Evolutionary conservation across 106 monocot genomes (phyloP), one percentile per base, ranked within the genome.

Genomic region (Alisma plantagoaquatica): DNA sequence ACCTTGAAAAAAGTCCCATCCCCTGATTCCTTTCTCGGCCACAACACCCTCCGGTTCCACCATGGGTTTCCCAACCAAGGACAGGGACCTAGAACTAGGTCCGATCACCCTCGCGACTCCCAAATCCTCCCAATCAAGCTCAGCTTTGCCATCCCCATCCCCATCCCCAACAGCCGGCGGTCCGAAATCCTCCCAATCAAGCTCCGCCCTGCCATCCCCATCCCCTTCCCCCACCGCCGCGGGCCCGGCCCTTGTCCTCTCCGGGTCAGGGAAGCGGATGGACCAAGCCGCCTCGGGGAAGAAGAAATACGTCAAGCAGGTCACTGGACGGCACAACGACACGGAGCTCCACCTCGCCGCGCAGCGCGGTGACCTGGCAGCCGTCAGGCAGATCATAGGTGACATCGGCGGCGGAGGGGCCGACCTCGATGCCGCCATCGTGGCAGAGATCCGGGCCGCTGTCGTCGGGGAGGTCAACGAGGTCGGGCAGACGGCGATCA

Each of bases 251-350:
- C 18, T 61, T 29, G 61, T 61, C 31, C 18, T 61, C 19, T 49
- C 61, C 2, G 23, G 3, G 19, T 61, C 61, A 1, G 61, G 61
- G 32, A 48, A 31, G 61, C 32, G 18, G 35, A 49, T 48, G 29
- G 32, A 61, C 23, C 61, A 49, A 25, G 18, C n/a, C n/a, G n/a
- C n/a, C n/a, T n/a, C 45, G 1, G 61, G 48, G 48, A 61, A 49
- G 32, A 61, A 61, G 48, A 61, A 47, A 31, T 61, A 61, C 44
- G 61, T 61, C 15, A 48, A 49, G 48, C 61, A 61, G 24, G 61
- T 61, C 8, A 61, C 61, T 1, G 61, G 48, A 15, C 61, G 61
- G 21, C 44, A 49, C 48, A 47, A 49, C 27, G 61, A 61, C 32
- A 61, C 61, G 19, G 32, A 61, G 8, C 29, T 61, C 10, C 61